phyloP scores from a whole-genome alignment of 2,329 filamentous ascomycete species.

The Venturia aucupariae region DNA sequence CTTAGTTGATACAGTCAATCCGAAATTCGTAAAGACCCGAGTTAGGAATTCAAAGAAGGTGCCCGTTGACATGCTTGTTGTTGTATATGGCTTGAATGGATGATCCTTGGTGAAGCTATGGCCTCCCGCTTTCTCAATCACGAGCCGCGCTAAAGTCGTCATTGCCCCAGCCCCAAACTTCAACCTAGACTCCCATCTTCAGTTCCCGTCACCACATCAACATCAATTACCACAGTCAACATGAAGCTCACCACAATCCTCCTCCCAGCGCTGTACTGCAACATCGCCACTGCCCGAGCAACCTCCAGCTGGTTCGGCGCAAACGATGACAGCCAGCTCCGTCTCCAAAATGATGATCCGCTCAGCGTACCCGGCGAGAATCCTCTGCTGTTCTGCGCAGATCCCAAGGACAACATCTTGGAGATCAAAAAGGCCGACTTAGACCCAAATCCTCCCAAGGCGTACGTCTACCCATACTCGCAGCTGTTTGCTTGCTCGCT shows the following conservation, averaged over 20 bases:
- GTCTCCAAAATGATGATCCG: slow-evolving; percentile 28
- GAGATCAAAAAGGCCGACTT: slow-evolving; percentile 72
- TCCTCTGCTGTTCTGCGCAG: slow-evolving; percentile 69
- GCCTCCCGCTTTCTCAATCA: not conserved
- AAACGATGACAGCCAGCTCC: slow-evolving; percentile 4
- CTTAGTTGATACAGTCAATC: no score
- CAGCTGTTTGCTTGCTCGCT: not conserved
- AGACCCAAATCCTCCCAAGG: slow-evolving; percentile 71
- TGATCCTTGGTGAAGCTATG: not conserved
- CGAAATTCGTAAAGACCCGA: no score
- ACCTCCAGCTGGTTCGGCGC: slow-evolving; percentile 4
- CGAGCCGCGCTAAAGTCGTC: not conserved
- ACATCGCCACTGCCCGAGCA: not conserved
- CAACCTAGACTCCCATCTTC: not conserved
- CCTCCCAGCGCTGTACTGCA: slow-evolving; percentile 3
- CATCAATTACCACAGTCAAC: not conserved
- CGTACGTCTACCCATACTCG: slow-evolving; percentile 50
- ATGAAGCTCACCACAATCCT: slow-evolving; percentile 11
- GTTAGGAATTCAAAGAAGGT: no score
- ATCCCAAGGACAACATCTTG: slow-evolving; percentile 62
- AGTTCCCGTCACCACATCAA: not conserved
- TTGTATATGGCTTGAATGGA: no score
- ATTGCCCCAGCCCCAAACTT: not conserved
- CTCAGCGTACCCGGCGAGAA: slow-evolving; percentile 73
- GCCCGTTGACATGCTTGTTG: not conserved